phyloP scores from a whole-genome alignment of 352 stramenopile species.

The Thalassiosira mediterranea region DNA sequence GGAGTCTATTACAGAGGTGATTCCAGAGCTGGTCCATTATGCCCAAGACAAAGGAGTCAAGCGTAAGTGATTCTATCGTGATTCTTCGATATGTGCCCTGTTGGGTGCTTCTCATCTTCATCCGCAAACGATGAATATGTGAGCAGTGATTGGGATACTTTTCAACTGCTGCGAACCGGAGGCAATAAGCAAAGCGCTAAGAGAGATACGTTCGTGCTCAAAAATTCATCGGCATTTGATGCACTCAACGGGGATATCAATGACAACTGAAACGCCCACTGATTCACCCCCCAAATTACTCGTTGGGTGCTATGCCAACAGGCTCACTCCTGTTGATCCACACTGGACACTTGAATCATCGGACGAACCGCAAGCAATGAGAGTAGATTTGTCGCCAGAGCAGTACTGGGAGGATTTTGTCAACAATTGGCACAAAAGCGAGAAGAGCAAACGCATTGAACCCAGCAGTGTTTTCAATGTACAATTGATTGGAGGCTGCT shows the following conservation, averaged over 20 bases:
- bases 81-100: too few relatives aligned
- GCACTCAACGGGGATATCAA: slow-evolving; percentile 20
- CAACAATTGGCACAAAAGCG: slow-evolving; percentile 34
- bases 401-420: slow-evolving; percentile 87
- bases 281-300: slow-evolving; percentile 37
- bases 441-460: neutral
- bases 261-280: neutral
- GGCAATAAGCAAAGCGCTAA: slow-evolving; percentile 86
- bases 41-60: slow-evolving; percentile 38
- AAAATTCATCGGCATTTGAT: slow-evolving; percentile 42
- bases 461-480: slow-evolving; percentile 77
- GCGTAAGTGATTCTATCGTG: too few relatives aligned
- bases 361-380: slow-evolving; percentile 85
- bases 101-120: too few relatives aligned
- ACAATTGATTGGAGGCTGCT: slow-evolving; percentile 90
- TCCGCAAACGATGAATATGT: too few relatives aligned
- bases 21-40: slow-evolving; percentile 51
- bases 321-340: slow-evolving; percentile 83
- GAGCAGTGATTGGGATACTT: slow-evolving; percentile 82
- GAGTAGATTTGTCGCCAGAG: slow-evolving; percentile 84
- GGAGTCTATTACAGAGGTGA: slow-evolving; percentile 73
- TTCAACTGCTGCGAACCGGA: slow-evolving; percentile 91
- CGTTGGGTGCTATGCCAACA: slow-evolving; percentile 89
- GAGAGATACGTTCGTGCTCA: slow-evolving; percentile 62
- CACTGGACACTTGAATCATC: slow-evolving; percentile 85